Base-by-base conservation (phyloP, 164 flowering plant species). In the Tetrastigma voinierianum region DNA sequence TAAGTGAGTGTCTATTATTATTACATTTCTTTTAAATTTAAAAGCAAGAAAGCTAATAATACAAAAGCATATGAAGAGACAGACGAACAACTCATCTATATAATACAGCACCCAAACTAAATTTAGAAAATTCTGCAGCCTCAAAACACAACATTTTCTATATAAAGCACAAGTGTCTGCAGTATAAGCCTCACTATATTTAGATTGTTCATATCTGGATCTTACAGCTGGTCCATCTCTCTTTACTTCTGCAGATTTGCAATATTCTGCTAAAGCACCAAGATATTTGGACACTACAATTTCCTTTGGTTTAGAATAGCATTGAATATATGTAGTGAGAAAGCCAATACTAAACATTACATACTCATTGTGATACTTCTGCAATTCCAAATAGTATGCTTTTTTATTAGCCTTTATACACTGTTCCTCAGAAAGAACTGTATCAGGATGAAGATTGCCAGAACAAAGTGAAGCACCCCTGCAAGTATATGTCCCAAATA, bases 391-490 rank as follows among this genome's bases (percentile, higher is more conserved):
- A 74, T 84, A 84, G 73, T 88, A 88, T 40, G 71, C 80, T 61
- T 74, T 87, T 79, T 84, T 87, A 46, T 67, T 82, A 46, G 80
- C 74, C 77, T 64, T 83, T 51, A 85, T 65, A 74, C 59, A 40
- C 62, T 61, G 72, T 59, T 87, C 96, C 61, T 70, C 67, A 12
- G 24, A 45, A 71, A 80, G 65, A 72, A 90, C 67, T 49, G 77
- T 78, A 81, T 94, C 97, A n/a, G 98, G 97, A 67, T 91, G 97
- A 77, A 81, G 80, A 69, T 78, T 57, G 59, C 95, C 93, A 55
- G 90, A 90, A 81, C 92, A 87, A 57, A 94, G 81, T 55, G 81
- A 78, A 78, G 85, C 59, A 51, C 86, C 80, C 98, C 98, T 94
- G 87, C 77, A 87, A 71, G 46, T 49, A 82, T 9, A 65, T 17